These are phyloP conservation scores for Aspergillus novoparasiticus DNA, from an alignment of 2,329 filamentous ascomycete genomes.

Conservation along the genomic window DNA sequence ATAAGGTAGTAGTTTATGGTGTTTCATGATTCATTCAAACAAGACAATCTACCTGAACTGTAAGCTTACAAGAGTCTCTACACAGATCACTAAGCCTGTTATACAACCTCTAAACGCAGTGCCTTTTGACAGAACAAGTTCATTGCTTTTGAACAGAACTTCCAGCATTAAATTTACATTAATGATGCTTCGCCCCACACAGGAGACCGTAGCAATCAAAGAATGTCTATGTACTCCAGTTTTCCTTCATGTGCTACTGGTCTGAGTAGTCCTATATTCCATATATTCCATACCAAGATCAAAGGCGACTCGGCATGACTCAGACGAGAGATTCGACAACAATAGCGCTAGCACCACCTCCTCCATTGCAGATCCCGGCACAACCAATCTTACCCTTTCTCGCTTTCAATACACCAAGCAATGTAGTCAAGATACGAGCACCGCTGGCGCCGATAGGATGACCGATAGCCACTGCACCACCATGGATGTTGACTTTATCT, in stretches of 20 bases:
- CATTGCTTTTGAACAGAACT: too few species aligned
- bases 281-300: background rate
- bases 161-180: background rate
- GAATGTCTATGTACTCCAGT: background rate
- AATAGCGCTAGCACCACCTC: slow-evolving; percentile 90
- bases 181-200: background rate
- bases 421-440: slow-evolving; percentile 87
- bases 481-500: slow-evolving; percentile 92
- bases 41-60: background rate
- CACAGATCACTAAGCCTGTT: background rate
- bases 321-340: slow-evolving; percentile 71
- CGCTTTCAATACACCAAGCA: slow-evolving; percentile 84
- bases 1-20: too few species aligned
- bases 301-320: slow-evolving; percentile 9
- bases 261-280: background rate
- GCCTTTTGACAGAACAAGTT: too few species aligned
- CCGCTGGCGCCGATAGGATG: slow-evolving; percentile 94
- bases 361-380: slow-evolving; percentile 96
- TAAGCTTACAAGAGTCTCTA: background rate
- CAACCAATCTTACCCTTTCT: slow-evolving; percentile 93
- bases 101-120: background rate
- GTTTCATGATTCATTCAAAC: too few species aligned
- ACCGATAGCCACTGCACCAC: slow-evolving; percentile 92
- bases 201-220: background rate
- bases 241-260: background rate